Evolutionary conservation across 139 green algal species (phyloP), one percentile per base, ranked within the genome.

Genomic region (Micractinium sp.): DNA sequence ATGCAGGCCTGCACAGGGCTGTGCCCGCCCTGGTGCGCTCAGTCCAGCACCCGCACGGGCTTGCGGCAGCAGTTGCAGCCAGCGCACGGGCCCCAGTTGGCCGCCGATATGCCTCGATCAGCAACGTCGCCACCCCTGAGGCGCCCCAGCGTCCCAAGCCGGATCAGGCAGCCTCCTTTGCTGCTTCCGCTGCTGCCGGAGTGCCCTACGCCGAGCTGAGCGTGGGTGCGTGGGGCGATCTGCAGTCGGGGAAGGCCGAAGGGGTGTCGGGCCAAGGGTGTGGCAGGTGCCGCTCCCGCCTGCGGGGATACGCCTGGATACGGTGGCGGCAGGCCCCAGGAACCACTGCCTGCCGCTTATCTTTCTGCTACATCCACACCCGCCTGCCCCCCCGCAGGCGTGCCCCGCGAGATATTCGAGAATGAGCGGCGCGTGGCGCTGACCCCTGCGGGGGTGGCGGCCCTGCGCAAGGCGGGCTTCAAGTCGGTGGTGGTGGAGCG

Each of bases 391-490:
- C 47, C 71, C 35, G 47, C 93, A 97, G 96, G 95, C 41, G 93
- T 98, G 41, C 96, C 96, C 14, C 95, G 94, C 75, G 96, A 98
- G 90, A 93, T 75, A 0, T 93, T 85, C 63, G 69, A 91, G 16
- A 89, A 90, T 18, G 96, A 98, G 91, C 78, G 85, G 13, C 94
- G 96, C 19, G 96, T 98, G 47, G 93, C 96, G 18, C 41, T 97
- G 14, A 96, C 94, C 2, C 96, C 96, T 0, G 63, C 92, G 0
- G 93, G 90, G 1, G 95, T 96, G 31, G 85, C 88, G 0, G 75
- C 89, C 1, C 92, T 98, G 63, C 85, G 93, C n/a, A 97, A 98
- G 88, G 89, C 87, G 0, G 96, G 96, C 39, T 98, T 98, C 90
- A 94, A 95, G 38, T 85, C 89, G 15, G 91, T 98, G 7, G 27